Percentiles rank a stretch among this genome's conserved stretches.
phyloP scores from a whole-genome alignment of 257 asterid species.

The Lavandula angustifolia region DNA sequence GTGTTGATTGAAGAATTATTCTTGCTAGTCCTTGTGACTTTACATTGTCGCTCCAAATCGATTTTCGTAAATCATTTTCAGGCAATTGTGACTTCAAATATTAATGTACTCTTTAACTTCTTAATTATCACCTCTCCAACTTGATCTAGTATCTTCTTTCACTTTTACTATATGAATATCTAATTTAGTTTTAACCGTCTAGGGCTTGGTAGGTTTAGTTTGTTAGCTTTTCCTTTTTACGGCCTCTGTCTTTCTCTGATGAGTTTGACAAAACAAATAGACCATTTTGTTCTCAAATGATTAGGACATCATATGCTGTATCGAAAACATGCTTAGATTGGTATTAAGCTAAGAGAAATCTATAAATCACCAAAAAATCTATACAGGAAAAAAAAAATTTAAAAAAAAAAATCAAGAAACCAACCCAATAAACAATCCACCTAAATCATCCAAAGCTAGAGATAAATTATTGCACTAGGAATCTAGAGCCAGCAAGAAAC shows the following conservation, averaged over 20 bases:
- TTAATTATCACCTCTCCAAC: neutral
- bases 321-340: neutral
- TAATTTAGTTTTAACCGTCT: neutral
- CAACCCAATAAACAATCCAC: neutral
- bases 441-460: conserved; percentile 1
- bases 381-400: neutral
- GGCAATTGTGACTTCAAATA: neutral
- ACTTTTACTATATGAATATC: neutral
- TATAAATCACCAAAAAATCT: neutral
- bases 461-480: neutral
- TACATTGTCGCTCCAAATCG: neutral
- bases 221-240: neutral
- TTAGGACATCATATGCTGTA: neutral
- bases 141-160: neutral
- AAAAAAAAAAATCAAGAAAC: too few relatives aligned
- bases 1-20: neutral
- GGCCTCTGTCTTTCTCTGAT: neutral
- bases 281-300: neutral
- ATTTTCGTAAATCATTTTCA: too few relatives aligned
- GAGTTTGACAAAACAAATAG: neutral
- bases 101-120: too few relatives aligned
- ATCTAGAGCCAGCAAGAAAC: neutral
- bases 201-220: neutral
- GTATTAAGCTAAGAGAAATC: conserved; percentile 2
- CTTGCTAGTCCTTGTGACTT: too few relatives aligned